phyloP scores from a whole-genome alignment of 257 asterid species.

The Gentiana macrophylla region DNA sequence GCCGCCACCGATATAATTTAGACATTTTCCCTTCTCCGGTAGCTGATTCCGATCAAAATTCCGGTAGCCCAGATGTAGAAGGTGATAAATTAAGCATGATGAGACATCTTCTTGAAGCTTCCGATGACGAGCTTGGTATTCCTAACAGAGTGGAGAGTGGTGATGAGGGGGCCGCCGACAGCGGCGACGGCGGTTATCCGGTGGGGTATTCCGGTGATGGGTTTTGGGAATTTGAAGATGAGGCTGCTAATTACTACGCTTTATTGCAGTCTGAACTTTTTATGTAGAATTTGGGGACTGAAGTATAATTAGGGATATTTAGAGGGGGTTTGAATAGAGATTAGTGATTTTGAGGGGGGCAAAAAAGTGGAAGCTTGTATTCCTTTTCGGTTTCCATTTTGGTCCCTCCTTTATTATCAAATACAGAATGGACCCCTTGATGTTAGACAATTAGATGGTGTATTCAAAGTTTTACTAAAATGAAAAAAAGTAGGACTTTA shows the following conservation, averaged over 20 bases:
- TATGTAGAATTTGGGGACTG: constrained; percentile 29
- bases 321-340: constrained; percentile 13
- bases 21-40: constrained; percentile 10
- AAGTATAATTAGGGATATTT: constrained; percentile 10
- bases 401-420: too few species aligned
- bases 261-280: constrained; percentile 62
- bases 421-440: too few species aligned
- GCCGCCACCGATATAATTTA: constrained; percentile 13
- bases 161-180: constrained; percentile 17
- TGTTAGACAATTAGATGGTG: too few species aligned
- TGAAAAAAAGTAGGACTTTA: too few species aligned
- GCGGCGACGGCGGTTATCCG: constrained; percentile 2
- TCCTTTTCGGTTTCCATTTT: too few species aligned
- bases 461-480: too few species aligned
- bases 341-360: constrained; percentile 1
- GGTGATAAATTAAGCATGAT: constrained; percentile 42
- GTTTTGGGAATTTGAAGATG: constrained; percentile 77
- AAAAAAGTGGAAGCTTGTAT: too few species aligned
- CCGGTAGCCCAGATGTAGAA: constrained; percentile 14
- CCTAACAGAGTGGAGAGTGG: constrained; percentile 20
- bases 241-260: constrained; percentile 46
- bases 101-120: constrained; percentile 81
- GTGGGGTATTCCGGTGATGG: constrained; percentile 31
- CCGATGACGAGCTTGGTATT: constrained; percentile 84
- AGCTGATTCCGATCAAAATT: background rate